These are phyloP conservation scores for Debaryomyces nepalensis DNA, from an alignment of 1,139 yeast genomes.

Conservation along the genomic window DNA sequence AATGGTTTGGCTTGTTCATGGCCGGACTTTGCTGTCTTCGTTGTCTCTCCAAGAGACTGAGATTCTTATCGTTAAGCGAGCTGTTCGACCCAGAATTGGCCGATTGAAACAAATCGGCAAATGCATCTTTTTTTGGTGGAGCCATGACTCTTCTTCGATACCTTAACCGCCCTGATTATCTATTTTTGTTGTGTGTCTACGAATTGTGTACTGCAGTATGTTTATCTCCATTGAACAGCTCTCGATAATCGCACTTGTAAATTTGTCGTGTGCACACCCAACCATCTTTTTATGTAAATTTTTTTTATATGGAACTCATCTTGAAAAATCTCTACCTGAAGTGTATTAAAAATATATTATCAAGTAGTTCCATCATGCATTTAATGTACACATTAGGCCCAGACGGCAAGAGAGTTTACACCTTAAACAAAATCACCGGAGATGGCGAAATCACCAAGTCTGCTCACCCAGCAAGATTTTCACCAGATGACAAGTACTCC, in stretches of 20 bases:
- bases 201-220: not conserved
- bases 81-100: constrained; percentile 27
- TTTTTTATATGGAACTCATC: constrained; percentile 13
- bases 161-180: not conserved
- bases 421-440: constrained; percentile 80
- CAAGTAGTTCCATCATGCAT: constrained; percentile 65
- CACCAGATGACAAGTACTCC: constrained; percentile 99
- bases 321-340: constrained; percentile 9
- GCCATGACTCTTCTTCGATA: constrained; percentile 17
- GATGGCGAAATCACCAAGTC: constrained; percentile 95
- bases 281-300: constrained; percentile 6
- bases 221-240: constrained; percentile 5
- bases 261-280: constrained; percentile 9
- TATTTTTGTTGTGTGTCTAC: not conserved
- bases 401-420: constrained; percentile 95
- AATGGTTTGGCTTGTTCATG: constrained; percentile 1
- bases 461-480: constrained; percentile 99
- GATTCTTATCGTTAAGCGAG: constrained; percentile 19
- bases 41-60: constrained; percentile 29
- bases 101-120: constrained; percentile 50
- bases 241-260: not conserved
- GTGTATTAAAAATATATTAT: not conserved
- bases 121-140: constrained; percentile 52
- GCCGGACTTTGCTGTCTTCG: constrained; percentile 17
- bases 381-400: constrained; percentile 95